A percentile compares a stretch with the other conserved stretches of the same genome.
Conservation (phyloP, 768 basidiomycete species). For the Tulasnella calospora region DNA sequence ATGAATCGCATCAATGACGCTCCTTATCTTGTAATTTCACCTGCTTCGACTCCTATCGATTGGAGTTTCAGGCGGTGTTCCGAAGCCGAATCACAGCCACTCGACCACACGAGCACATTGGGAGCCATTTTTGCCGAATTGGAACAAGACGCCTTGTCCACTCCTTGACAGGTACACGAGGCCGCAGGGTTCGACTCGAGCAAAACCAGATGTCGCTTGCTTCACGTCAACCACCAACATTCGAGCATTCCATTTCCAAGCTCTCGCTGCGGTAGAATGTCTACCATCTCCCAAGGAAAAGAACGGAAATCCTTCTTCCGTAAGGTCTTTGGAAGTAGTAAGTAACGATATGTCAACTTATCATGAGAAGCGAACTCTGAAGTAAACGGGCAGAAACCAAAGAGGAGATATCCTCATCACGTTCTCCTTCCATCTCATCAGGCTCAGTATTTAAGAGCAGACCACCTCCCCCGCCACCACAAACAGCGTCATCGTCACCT, state of each 20-base stretch:
- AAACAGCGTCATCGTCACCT: neutral
- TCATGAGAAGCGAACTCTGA: neutral
- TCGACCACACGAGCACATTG: neutral
- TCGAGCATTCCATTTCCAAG: neutral
- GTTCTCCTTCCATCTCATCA: neutral
- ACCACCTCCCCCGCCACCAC: neutral
- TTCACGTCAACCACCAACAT: neutral
- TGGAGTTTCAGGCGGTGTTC: neutral
- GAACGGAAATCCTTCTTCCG: neutral
- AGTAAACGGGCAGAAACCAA: neutral
- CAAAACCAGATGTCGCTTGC: neutral
- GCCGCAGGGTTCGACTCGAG: neutral
- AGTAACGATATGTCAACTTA: neutral
- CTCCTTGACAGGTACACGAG: neutral
- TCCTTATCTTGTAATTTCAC: neutral
- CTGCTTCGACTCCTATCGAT: neutral
- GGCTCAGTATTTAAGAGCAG: neutral
- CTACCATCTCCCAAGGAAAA: neutral
- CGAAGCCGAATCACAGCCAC: neutral
- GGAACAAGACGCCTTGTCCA: neutral
- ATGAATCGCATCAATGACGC: neutral
- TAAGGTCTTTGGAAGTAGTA: neutral
- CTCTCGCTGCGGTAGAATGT: neutral
- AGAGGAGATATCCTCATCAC: neutral
- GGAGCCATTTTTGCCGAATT: neutral